A percentile compares a stretch with the other conserved stretches of the same genome.
Conservation (phyloP, 148 eudicot species). For the Beta vulgaris region DNA sequence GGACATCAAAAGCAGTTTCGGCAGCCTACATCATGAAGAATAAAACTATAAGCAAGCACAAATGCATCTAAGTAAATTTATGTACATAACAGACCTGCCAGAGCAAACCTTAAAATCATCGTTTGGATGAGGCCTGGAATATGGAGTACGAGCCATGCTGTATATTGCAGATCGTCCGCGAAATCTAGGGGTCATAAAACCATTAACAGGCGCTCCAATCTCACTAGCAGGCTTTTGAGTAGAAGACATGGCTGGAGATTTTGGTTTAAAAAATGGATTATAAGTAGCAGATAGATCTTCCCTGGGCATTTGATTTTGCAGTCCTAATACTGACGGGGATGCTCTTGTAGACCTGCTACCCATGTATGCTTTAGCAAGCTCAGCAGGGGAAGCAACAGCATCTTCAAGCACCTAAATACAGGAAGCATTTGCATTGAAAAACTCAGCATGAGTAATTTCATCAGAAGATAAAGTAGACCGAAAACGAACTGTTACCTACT, state of each 20-base stretch:
- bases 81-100: neutral
- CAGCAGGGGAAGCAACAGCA: conserved; percentile 77
- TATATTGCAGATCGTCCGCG: conserved; percentile 86
- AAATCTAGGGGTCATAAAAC: conserved; percentile 60
- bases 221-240: conserved; percentile 35
- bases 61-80: neutral
- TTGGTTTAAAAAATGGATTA: conserved; percentile 30
- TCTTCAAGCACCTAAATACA: conserved; percentile 55
- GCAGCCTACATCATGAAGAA: conserved; percentile 37
- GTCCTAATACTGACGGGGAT: conserved; percentile 49
- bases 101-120: conserved; percentile 40
- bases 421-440: neutral
- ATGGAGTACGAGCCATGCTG: conserved; percentile 88
- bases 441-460: neutral
- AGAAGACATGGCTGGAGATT: conserved; percentile 38
- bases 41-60: neutral
- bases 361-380: conserved; percentile 98
- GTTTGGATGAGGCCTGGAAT: conserved; percentile 51
- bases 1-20: conserved; percentile 28
- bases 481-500: conserved; percentile 32
- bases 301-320: conserved; percentile 41
- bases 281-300: conserved; percentile 38
- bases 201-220: conserved; percentile 45
- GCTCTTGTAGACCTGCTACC: conserved; percentile 53
- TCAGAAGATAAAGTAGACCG: neutral